A percentile compares a stretch with the other conserved stretches of the same genome.
Conservation (phyloP, 352 stramenopile genomes). For the Pilasporangium apinafurcum region DNA sequence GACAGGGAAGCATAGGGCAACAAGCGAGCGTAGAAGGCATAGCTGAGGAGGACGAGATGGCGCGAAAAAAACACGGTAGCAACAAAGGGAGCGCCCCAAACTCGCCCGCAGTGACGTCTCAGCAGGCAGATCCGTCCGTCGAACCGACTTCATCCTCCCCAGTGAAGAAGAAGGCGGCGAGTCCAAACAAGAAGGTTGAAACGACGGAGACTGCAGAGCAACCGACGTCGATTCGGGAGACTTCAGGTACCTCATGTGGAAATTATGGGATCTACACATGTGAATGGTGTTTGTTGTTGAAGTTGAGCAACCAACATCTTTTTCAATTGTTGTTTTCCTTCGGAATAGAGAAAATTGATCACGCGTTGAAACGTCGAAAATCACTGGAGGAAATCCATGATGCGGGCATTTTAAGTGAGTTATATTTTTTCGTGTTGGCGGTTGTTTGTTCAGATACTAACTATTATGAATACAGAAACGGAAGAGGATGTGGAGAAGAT, state of each 20-base stretch:
- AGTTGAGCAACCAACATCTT: not conserved
- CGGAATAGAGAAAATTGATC: slow-evolving; percentile 26
- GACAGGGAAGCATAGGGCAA: slow-evolving; percentile 25
- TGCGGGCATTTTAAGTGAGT: slow-evolving; percentile 35
- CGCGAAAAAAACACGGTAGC: slow-evolving; percentile 47
- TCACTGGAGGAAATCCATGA: slow-evolving; percentile 41
- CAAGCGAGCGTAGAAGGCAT: slow-evolving; percentile 13
- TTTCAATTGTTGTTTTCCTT: not conserved
- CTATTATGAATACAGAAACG: slow-evolving; percentile 12
- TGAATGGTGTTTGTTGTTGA: not conserved
- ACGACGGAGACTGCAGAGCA: slow-evolving; percentile 8
- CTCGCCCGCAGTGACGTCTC: slow-evolving; percentile 4
- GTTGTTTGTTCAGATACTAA: not conserved
- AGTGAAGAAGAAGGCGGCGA: slow-evolving; percentile 9
- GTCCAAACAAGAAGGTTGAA: slow-evolving; percentile 23
- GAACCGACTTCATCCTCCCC: slow-evolving; percentile 11
- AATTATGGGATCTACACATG: not conserved
- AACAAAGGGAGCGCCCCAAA: slow-evolving; percentile 1
- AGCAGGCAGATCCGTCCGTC: slow-evolving; percentile 3
- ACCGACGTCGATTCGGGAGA: slow-evolving; percentile 24
- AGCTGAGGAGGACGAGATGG: slow-evolving; percentile 22
- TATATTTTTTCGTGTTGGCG: not conserved
- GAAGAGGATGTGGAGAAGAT: slow-evolving; percentile 32
- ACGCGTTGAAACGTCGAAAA: slow-evolving; percentile 30
- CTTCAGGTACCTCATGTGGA: slow-evolving; percentile 9